Percentiles rank a stretch among this genome's conserved stretches.
Conservation (phyloP, 2,329 filamentous ascomycete species). For the Phyllosticta citriasiana region DNA sequence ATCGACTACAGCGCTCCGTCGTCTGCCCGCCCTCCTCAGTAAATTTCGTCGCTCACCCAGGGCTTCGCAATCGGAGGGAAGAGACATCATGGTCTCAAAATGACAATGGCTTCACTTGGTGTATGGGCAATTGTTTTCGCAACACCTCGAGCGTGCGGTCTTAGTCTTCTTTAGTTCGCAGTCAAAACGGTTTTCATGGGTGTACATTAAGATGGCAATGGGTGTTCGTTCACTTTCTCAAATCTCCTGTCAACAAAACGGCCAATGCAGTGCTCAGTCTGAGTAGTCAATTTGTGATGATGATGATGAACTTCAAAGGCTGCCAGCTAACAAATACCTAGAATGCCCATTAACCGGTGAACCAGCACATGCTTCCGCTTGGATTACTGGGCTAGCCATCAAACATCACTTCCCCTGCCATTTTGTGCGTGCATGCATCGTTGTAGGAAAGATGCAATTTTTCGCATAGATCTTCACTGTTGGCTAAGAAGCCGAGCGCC, state of each 20-base stretch:
- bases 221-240: neutral
- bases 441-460: too few relatives aligned
- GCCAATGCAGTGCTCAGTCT: neutral
- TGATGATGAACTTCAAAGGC: neutral
- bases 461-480: too few relatives aligned
- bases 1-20: conserved; percentile 49
- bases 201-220: neutral
- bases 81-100: neutral
- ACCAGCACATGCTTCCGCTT: too few relatives aligned
- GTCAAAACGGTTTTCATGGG: neutral
- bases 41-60: neutral
- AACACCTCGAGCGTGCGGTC: neutral
- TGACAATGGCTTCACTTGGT: neutral
- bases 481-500: too few relatives aligned
- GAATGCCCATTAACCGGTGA: too few relatives aligned
- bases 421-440: too few relatives aligned
- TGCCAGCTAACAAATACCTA: neutral
- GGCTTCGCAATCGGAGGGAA: neutral
- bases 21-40: neutral
- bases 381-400: too few relatives aligned
- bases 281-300: neutral
- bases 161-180: neutral
- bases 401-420: too few relatives aligned
- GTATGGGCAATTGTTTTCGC: neutral
- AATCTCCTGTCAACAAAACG: neutral